Base-by-base conservation (phyloP, 2,329 filamentous ascomycete species). In the Parastagonospora avenae region DNA sequence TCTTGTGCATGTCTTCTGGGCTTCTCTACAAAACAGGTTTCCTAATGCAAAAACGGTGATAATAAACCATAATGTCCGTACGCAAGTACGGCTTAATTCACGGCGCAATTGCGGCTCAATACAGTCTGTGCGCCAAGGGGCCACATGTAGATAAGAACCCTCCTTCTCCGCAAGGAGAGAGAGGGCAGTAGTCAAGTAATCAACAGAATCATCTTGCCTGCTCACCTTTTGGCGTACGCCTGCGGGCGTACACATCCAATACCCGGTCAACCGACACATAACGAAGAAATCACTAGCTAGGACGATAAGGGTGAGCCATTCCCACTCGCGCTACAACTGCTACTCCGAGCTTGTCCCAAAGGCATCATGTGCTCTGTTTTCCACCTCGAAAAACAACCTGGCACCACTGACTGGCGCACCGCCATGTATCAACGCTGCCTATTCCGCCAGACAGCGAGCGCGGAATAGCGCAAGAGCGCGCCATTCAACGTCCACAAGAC, bases 21-120 rank as follows among this genome's bases (percentile, higher is more conserved):
- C 33, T 24, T 44, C 19, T 16, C 47, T 61, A 14, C 28, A 15
- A 31, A 42, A 31, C 14, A 36, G 53, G 32, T 57, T 54, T 50
- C 53, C 58, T 10, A 40, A 27, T 19, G 51, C 42, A 29, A 59
- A 50, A 33, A 48, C 24, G 27, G 49, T 59, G 14, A 46, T 59
- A 2, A 30, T 61, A 24, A 59, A 57, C 14, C 39, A 57, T 37
- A 52, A 50, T n/a, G n/a, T n/a, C n/a, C n/a, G n/a, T n/a, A n/a
- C n/a, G n/a, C n/a, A n/a, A n/a, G n/a, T n/a, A n/a, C n/a, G n/a
- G n/a, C n/a, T n/a, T n/a, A n/a, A n/a, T n/a, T n/a, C n/a, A n/a
- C n/a, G n/a, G n/a, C n/a, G n/a, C n/a, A n/a, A n/a, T n/a, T n/a
- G n/a, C n/a, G n/a, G n/a, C n/a, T n/a, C n/a, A n/a, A n/a, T n/a